Conservation (phyloP, 495 filamentous ascomycete species). For the Penicillium pulvis region DNA sequence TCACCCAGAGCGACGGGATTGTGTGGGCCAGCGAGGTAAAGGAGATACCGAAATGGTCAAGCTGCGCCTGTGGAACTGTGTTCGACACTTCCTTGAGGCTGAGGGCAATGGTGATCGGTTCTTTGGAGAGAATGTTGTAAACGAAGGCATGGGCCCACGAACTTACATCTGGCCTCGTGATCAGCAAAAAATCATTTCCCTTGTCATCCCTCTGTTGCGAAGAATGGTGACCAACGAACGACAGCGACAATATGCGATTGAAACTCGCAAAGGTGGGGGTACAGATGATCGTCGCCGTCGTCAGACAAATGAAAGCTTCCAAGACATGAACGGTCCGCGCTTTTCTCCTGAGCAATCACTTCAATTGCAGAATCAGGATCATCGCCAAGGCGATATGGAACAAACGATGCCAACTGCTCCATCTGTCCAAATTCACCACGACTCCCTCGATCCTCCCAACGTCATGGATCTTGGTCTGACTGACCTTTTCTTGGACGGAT, state of each 20-base stretch:
- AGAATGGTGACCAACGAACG: conserved; percentile 68
- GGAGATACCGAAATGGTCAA: conserved; percentile 64
- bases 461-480: conserved; percentile 34
- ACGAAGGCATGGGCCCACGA: conserved; percentile 44
- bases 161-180: conserved; percentile 59
- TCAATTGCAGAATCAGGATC: conserved; percentile 36
- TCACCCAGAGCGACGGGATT: conserved; percentile 59
- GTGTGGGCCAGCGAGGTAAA: conserved; percentile 60
- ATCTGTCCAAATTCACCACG: conserved; percentile 18
- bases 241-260: conserved; percentile 62
- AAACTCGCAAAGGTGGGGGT: conserved; percentile 55
- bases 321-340: conserved; percentile 27
- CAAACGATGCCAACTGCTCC: conserved; percentile 30
- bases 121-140: conserved; percentile 52
- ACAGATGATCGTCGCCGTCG: conserved; percentile 44
- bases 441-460: conserved; percentile 20
- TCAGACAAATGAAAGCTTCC: conserved; percentile 44
- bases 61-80: conserved; percentile 60
- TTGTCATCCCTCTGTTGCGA: conserved; percentile 60
- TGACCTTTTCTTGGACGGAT: conserved; percentile 42
- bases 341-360: conserved; percentile 38
- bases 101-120: conserved; percentile 59
- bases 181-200: conserved; percentile 56
- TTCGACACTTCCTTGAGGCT: conserved; percentile 57
- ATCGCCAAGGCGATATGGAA: conserved; percentile 28